Base-by-base conservation (phyloP, 31 red algal genomes). In the Endocladia muricata region DNA sequence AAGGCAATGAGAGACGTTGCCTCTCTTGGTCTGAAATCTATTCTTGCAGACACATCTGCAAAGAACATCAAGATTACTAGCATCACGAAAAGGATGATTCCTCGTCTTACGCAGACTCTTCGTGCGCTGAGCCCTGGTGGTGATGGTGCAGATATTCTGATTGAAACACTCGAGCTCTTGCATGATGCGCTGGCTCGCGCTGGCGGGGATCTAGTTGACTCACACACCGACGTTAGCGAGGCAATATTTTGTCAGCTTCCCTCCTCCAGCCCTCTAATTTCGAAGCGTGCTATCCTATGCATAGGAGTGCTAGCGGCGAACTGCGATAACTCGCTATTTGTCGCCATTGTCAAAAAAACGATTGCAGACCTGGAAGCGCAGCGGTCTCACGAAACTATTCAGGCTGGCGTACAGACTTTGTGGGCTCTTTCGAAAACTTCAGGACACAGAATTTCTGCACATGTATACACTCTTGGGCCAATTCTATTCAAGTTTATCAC, bases 1-100 rank as follows among this genome's bases (percentile, higher is more conserved):
- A 94, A 89, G 74, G 85, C 92, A 2, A 74, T 82, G 59, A 72
- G 85, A 26, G 92, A 94, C 61, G 85, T 88, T 37, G 73, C 92
- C 1, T 83, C 83, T 1, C 66, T 94, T 1, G 84, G 57, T 2
- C 60, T 94, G 3, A 94, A 94, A 38, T 73, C 80, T n/a, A 85
- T 94, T 38, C 56, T 94, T 15, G 40, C 61, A 29, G 54, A 72
- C 21, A 65, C 89, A 11, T 47, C 77, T 13, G 57, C 84, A 9
- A 60, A 41, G 9, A 58, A 33, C 15, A 22, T 47, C 0, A 83
- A 77, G 55, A 68, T 79, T 47, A 17, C 37, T 17, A 64, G 61
- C 28, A 51, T 94, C 23, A 63, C 79, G 5, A 67, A 69, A 17
- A 35, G 34, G 21, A 57, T 85, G 17, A 31, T 74, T 1, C 79